A percentile compares a stretch with the other conserved stretches of the same genome.
phyloP scores from a whole-genome alignment of 495 filamentous ascomycete genomes.

The Daldinia concentrica region DNA sequence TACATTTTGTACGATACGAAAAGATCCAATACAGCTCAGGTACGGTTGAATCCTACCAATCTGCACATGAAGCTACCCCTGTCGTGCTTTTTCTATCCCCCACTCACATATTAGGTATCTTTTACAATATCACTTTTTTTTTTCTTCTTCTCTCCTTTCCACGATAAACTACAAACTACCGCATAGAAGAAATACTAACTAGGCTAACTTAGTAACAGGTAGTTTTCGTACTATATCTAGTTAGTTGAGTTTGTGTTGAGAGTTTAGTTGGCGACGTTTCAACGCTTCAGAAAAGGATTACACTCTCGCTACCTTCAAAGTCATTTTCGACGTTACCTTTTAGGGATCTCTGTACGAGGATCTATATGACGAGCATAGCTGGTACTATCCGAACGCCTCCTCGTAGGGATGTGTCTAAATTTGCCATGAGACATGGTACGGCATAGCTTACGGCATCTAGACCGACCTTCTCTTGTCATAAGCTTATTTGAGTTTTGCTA shows the following conservation, averaged over 20 bases:
- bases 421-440: neutral
- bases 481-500: neutral
- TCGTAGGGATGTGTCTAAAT: neutral
- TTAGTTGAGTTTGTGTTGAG: neutral
- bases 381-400: neutral
- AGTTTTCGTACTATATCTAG: too few species aligned
- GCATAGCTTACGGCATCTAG: neutral
- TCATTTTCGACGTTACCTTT: neutral
- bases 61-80: neutral
- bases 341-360: neutral
- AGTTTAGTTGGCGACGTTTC: neutral
- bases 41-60: neutral
- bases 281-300: neutral
- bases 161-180: neutral
- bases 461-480: neutral
- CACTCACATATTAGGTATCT: neutral
- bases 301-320: neutral
- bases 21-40: neutral
- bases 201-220: neutral
- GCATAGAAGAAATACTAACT: neutral
- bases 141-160: neutral
- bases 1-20: neutral
- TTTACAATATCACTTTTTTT: neutral
- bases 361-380: neutral
- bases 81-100: neutral